Base-by-base conservation (phyloP, 805 yeast genomes). In the Candida tammaniensis region DNA sequence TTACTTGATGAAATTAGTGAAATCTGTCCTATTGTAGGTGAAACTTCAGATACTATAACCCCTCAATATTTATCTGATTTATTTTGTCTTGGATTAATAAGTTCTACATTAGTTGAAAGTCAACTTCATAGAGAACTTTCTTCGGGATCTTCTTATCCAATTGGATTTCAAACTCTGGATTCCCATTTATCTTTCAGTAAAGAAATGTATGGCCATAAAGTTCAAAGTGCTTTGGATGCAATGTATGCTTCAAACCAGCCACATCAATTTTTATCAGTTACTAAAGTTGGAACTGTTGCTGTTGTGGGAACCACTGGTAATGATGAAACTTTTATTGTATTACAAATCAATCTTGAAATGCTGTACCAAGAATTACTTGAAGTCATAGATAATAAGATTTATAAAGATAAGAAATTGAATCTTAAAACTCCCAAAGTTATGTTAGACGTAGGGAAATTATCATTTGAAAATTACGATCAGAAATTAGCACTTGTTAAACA, bases 61-160 rank as follows among this genome's bases (percentile, higher is more conserved):
- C 77, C 78, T 1, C 77, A 73, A 38, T 74, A 68, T 50, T 60
- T 68, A 30, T 55, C 72, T 1, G 80, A 74, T 46, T 51, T 71
- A 37, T 69, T 61, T 47, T 57, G 72, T 40, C 43, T 72, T 17
- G 74, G 74, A 0, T 44, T 70, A 19, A 60, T 74, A 5, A 63
- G 68, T 20, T 59, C 74, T 2, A 55, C 68, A 3, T 56, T 69
- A 26, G 43, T 64, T 19, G 78, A 74, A 49, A 68, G 73, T 18
- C 78, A 72, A 46, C 48, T 68, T 36, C 76, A 72, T 54, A 51
- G 78, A 39, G 78, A 72, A 43, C 48, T 73, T 38, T 66, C 64
- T n/a, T 69, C 76, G 6, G 78, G 78, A 1, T 50, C 62, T 15
- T 68, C 78, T 0, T 72, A 62, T 50, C 69, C 78, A 1, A 68